These are phyloP conservation scores for Metrosideros polymorpha DNA, from an alignment of 441 rosid genomes.

Conservation along the genomic window DNA sequence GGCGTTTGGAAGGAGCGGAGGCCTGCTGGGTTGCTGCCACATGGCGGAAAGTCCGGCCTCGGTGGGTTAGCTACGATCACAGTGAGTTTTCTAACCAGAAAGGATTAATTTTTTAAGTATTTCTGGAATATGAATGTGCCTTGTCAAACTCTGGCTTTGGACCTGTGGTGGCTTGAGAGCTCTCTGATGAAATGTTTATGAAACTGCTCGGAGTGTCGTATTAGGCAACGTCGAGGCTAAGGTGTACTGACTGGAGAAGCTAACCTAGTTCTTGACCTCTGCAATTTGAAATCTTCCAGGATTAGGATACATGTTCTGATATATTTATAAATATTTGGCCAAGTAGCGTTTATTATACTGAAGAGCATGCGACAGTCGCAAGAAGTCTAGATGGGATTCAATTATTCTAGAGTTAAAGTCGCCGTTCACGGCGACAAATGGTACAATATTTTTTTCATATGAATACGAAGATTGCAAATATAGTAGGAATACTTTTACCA, in stretches of 20 bases:
- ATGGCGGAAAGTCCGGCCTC: conserved; percentile 35
- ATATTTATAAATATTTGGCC: background rate
- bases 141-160: background rate
- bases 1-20: background rate
- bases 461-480: background rate
- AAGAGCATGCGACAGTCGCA: background rate
- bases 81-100: background rate
- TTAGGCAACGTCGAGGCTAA: background rate
- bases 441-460: background rate
- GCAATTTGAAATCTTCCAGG: background rate
- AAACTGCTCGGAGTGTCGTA: background rate
- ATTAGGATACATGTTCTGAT: background rate
- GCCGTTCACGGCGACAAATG: background rate
- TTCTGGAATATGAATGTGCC: background rate
- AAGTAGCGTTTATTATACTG: background rate
- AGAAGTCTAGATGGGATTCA: background rate
- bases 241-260: background rate
- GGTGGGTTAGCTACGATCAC: background rate
- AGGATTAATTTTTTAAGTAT: background rate
- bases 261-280: background rate
- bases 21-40: conserved; percentile 37
- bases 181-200: background rate
- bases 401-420: background rate
- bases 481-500: background rate
- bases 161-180: background rate